phyloP scores from a whole-genome alignment of 2,329 filamentous ascomycete genomes.

The Sporothrix euskadiensis region DNA sequence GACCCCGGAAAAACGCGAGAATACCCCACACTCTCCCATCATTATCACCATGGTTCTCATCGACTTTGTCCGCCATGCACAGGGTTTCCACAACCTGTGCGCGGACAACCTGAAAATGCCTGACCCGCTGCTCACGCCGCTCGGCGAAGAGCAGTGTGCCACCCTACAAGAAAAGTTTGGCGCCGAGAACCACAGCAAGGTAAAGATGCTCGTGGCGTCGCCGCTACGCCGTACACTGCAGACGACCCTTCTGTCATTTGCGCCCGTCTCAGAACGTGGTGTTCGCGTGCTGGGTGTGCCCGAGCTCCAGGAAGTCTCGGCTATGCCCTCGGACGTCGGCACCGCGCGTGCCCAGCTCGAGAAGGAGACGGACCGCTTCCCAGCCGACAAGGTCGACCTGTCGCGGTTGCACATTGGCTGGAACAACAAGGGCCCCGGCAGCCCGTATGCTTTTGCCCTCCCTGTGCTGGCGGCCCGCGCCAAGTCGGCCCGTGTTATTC shows the following conservation, averaged over 20 bases:
- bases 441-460: conserved; percentile 50
- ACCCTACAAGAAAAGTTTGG: conserved; percentile 64
- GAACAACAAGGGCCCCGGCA: conserved; percentile 63
- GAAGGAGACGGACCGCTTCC: conserved; percentile 54
- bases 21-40: background rate
- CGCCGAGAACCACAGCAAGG: conserved; percentile 52
- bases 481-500: conserved; percentile 57
- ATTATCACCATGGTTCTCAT: conserved; percentile 39
- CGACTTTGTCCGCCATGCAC: conserved; percentile 71
- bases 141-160: conserved; percentile 74
- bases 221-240: conserved; percentile 79
- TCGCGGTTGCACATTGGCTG: conserved; percentile 63
- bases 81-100: conserved; percentile 79
- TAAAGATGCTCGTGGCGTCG: conserved; percentile 74
- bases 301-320: conserved; percentile 75
- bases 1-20: background rate
- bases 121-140: conserved; percentile 76
- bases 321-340: conserved; percentile 75
- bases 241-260: conserved; percentile 72
- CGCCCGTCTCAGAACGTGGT: conserved; percentile 49
- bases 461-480: conserved; percentile 62
- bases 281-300: conserved; percentile 66
- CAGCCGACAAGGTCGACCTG: conserved; percentile 60
- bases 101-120: conserved; percentile 67
- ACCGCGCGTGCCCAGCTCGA: conserved; percentile 55